Evolutionary conservation across 2,329 filamentous ascomycete species (phyloP), one percentile per base, ranked within the genome.

Genomic region (Sclerotiophoma versabilis): DNA sequence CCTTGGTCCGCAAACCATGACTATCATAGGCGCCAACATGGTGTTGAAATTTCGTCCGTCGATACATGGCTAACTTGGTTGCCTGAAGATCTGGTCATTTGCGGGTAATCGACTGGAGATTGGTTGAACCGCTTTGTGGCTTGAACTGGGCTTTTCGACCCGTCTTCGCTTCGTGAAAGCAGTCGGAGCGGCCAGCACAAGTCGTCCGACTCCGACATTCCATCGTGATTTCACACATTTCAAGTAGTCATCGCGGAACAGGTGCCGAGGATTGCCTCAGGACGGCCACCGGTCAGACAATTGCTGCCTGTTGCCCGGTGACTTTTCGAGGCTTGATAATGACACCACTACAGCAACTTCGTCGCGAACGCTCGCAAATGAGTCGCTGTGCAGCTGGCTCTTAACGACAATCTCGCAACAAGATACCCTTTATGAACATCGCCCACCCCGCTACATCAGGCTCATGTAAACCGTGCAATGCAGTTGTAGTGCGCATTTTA

Each of bases 31-130:
- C 26, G 20, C 29, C 38, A 29, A 19, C 27, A 19, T 49, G 22
- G 51, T 41, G 45, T 46, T 49, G 33, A 39, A 15, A 5, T 46
- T 54, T 54, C 45, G 51, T 54, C 51, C 45, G 51, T 41, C 45
- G 41, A 49, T 49, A 17, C 17, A 11, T 42, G 41, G 43, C 30
- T 33, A 25, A 14, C 20, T n/a, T 38, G 54, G 54, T 23, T 46
- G 54, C 49, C 54, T 57, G 30, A 54, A 27, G 45, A 53, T 54
- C 39, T 44, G 45, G 17, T 27, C 25, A 30, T 26, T 22, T 9
- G 41, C 45, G 19, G 42, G 45, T 30, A 10, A 45, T 49, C 49
- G 39, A 15, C 22, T 57, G 15, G 7, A 45, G 45, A 39, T 53
- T 57, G 34, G 49, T 15, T 34, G 22, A 20, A n/a, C 25, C 20